phyloP scores from a whole-genome alignment of 495 filamentous ascomycete species.

The Achaetomiella virescens region DNA sequence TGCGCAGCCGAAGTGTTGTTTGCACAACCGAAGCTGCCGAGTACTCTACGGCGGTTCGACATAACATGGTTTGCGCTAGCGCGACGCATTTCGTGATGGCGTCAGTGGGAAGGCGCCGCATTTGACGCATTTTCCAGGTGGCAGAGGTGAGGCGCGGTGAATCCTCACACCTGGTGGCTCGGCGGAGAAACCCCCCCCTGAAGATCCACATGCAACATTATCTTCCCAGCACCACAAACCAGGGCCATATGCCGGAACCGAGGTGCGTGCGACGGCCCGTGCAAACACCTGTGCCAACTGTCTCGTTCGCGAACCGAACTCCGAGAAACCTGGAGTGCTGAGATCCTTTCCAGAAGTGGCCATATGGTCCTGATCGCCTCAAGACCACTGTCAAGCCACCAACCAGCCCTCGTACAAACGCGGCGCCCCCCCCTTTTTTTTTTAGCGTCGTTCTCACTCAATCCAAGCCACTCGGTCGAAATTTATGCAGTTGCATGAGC shows the following conservation, averaged over 20 bases:
- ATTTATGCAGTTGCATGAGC: too few species aligned
- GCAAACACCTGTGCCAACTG: conserved; percentile 8
- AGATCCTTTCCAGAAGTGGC: neutral
- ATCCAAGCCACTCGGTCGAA: too few species aligned
- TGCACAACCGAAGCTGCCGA: conserved; percentile 2
- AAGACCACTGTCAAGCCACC: too few species aligned
- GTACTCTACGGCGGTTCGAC: neutral
- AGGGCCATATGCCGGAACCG: neutral
- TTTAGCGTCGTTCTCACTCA: too few species aligned
- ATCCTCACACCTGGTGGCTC: conserved; percentile 6
- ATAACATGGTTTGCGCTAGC: neutral
- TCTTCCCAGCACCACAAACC: neutral
- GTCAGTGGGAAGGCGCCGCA: conserved; percentile 5
- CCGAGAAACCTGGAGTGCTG: neutral
- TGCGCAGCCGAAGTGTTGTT: too few species aligned
- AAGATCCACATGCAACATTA: neutral
- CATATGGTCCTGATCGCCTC: neutral
- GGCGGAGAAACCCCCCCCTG: neutral
- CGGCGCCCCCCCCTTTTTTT: too few species aligned
- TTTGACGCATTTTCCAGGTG: conserved; percentile 12
- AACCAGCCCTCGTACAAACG: too few species aligned
- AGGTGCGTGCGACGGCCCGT: neutral
- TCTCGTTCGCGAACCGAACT: conserved; percentile 8
- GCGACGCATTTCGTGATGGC: neutral
- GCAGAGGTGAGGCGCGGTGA: conserved; percentile 4